These are phyloP conservation scores for Dovyalis caffra DNA, from an alignment of 345 rosid genomes.

Conservation along the genomic window DNA sequence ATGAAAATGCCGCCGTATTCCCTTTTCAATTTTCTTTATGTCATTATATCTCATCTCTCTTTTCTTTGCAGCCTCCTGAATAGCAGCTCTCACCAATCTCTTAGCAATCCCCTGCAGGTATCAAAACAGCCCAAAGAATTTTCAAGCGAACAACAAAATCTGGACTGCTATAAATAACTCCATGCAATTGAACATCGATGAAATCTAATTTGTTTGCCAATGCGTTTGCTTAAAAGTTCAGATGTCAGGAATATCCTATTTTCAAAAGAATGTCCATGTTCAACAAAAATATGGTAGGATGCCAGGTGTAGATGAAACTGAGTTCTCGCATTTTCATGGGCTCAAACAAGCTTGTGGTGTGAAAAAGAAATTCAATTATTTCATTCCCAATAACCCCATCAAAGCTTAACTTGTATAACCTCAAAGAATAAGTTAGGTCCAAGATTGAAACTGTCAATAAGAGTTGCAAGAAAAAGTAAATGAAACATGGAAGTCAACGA, in stretches of 20 bases:
- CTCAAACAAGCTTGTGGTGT: background rate
- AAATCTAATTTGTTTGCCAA: no score
- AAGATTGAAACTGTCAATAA: background rate
- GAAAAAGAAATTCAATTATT: background rate
- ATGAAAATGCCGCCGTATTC: conserved; percentile 30
- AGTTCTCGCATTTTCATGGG: background rate
- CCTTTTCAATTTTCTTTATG: conserved; percentile 26
- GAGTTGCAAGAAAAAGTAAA: background rate
- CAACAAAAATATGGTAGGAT: background rate
- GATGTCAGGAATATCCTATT: background rate
- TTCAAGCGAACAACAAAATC: background rate
- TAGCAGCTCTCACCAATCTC: conserved; percentile 36
- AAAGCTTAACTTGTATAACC: background rate
- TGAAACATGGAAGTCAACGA: background rate
- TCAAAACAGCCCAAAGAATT: background rate
- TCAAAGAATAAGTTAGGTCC: background rate
- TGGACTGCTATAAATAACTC: background rate
- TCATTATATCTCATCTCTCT: conserved; percentile 35
- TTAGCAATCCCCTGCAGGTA: conserved; percentile 32
- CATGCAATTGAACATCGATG: background rate
- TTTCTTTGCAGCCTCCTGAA: conserved; percentile 32
- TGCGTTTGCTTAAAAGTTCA: background rate
- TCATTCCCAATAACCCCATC: background rate
- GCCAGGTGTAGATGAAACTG: background rate
- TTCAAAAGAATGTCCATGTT: background rate